These are phyloP conservation scores for Triadica sebifera DNA, from an alignment of 345 rosid genomes.

Conservation along the genomic window DNA sequence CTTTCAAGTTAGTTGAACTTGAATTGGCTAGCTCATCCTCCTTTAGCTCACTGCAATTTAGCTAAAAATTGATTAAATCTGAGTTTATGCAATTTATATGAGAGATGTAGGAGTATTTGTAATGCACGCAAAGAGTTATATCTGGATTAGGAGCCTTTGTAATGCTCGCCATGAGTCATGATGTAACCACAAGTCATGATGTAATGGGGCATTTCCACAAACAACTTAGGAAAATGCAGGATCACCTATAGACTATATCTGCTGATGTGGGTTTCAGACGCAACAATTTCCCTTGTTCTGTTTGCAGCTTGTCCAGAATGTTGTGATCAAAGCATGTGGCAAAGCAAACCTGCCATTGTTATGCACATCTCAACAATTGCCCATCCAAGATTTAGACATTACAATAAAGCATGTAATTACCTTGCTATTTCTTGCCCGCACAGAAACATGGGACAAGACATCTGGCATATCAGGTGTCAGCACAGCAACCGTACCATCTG, in stretches of 20 bases:
- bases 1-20: constrained; percentile 47
- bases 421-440: constrained; percentile 98
- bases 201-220: constrained; percentile 5
- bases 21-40: constrained; percentile 50
- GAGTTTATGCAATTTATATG: not conserved
- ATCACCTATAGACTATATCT: constrained; percentile 73
- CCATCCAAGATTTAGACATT: constrained; percentile 16
- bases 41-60: constrained; percentile 49
- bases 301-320: constrained; percentile 67
- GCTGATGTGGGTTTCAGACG: constrained; percentile 74
- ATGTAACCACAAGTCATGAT: not conserved
- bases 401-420: constrained; percentile 37
- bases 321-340: constrained; percentile 95
- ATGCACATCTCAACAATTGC: constrained; percentile 16
- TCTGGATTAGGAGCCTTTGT: too few species aligned
- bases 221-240: constrained; percentile 15
- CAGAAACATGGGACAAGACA: constrained; percentile 98
- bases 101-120: not conserved
- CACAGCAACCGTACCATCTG: constrained; percentile 94
- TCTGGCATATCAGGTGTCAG: constrained; percentile 99
- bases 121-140: constrained; percentile 3
- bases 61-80: constrained; percentile 13
- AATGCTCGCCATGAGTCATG: too few species aligned
- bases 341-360: constrained; percentile 78
- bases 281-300: constrained; percentile 70